phyloP scores from a whole-genome alignment of 805 yeast species.

The Yarrowia yakushimensis region DNA sequence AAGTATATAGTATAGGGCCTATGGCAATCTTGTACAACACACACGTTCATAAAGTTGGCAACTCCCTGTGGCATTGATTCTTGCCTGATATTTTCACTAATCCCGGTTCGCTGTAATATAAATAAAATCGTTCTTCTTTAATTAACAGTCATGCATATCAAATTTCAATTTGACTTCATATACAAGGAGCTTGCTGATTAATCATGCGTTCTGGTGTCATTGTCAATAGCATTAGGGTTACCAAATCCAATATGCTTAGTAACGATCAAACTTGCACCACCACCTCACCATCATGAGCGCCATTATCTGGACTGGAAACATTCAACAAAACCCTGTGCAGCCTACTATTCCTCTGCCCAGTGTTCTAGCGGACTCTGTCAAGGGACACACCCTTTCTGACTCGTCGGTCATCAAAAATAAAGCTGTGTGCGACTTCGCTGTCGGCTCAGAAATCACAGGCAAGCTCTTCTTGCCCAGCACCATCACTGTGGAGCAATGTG shows the following conservation, averaged over 20 bases:
- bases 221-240: not conserved
- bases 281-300: not conserved
- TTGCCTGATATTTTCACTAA: too few species aligned
- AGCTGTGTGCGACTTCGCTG: conserved; percentile 12
- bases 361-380: conserved; percentile 11
- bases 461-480: conserved; percentile 30
- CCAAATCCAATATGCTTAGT: conserved; percentile 1
- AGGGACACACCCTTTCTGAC: conserved; percentile 1
- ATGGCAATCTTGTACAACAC: too few species aligned
- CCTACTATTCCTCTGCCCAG: conserved; percentile 19
- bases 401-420: conserved; percentile 13
- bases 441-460: conserved; percentile 26
- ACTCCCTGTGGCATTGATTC: too few species aligned
- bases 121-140: too few species aligned
- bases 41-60: too few species aligned
- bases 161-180: too few species aligned
- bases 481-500: conserved; percentile 16
- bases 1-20: too few species aligned
- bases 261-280: conserved; percentile 8
- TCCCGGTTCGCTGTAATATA: too few species aligned
- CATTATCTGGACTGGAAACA: conserved; percentile 25
- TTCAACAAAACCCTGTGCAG: conserved; percentile 17
- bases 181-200: too few species aligned
- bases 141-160: too few species aligned
- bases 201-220: too few species aligned